phyloP scores from a whole-genome alignment of 164 flowering plant species.

The Macadamia tetraphylla region DNA sequence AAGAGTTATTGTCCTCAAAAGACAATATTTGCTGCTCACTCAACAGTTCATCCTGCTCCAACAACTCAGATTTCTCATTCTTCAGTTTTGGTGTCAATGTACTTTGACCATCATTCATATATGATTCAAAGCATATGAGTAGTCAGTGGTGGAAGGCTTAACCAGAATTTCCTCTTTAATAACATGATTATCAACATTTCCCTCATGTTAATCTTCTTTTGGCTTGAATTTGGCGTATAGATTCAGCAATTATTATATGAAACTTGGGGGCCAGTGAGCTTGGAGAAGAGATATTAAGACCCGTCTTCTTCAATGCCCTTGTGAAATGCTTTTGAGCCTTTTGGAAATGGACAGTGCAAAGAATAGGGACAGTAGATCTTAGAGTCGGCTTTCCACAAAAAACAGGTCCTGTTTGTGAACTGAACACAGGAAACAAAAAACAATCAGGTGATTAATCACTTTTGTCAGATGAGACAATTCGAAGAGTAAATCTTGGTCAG shows the following conservation, averaged over 20 bases:
- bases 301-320: slow-evolving; percentile 66
- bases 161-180: slow-evolving; percentile 30
- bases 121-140: background rate
- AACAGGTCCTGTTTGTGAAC: slow-evolving; percentile 49
- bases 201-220: slow-evolving; percentile 46
- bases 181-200: slow-evolving; percentile 11
- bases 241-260: slow-evolving; percentile 67
- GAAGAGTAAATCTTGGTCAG: no score
- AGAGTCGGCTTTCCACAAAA: slow-evolving; percentile 65
- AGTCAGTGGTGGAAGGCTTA: background rate
- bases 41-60: background rate
- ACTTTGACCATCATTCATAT: background rate
- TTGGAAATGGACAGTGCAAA: slow-evolving; percentile 53
- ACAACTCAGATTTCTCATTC: background rate
- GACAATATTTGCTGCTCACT: background rate
- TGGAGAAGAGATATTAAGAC: slow-evolving; percentile 55
- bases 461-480: no score
- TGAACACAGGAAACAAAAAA: slow-evolving; percentile 17
- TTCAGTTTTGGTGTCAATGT: background rate
- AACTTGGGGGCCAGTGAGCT: slow-evolving; percentile 63
- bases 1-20: background rate
- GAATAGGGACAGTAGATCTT: slow-evolving; percentile 50
- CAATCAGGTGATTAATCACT: no score
- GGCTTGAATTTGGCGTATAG: slow-evolving; percentile 58
- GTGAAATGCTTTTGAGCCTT: slow-evolving; percentile 50